These are phyloP conservation scores for Trichoderma erinaceum DNA, from an alignment of 495 filamentous ascomycete species.

Conservation along the genomic window DNA sequence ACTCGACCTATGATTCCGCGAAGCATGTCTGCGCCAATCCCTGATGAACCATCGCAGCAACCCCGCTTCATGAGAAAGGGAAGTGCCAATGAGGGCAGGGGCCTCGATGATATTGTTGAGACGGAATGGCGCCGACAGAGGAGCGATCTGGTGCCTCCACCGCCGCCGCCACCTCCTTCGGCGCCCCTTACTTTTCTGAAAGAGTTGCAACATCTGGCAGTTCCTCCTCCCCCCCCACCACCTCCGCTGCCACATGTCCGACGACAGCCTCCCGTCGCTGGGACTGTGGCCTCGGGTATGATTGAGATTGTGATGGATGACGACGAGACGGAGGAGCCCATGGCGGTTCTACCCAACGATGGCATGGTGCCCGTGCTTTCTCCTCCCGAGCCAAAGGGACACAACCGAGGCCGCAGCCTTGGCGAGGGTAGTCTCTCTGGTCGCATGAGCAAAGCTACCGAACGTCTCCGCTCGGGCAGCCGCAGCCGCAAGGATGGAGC, in stretches of 20 bases:
- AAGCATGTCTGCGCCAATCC: constrained; percentile 69
- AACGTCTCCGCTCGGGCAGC: constrained; percentile 62
- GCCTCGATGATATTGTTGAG: constrained; percentile 61
- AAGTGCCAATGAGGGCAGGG: constrained; percentile 32
- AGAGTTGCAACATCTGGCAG: constrained; percentile 78
- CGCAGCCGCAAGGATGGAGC: constrained; percentile 33
- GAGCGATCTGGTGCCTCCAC: constrained; percentile 44
- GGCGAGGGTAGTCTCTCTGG: constrained; percentile 40
- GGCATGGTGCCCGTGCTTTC: constrained; percentile 30
- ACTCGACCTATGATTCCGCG: constrained; percentile 49
- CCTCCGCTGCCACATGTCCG: constrained; percentile 43
- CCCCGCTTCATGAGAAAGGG: constrained; percentile 26
- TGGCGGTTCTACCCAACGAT: constrained; percentile 23
- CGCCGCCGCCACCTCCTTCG: constrained; percentile 34
- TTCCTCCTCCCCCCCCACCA: constrained; percentile 60
- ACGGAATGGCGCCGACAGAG: constrained; percentile 32
- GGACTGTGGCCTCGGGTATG: constrained; percentile 46
- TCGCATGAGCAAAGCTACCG: constrained; percentile 60
- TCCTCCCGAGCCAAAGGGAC: constrained; percentile 39
- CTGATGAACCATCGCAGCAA: constrained; percentile 39
- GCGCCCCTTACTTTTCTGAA: constrained; percentile 56
- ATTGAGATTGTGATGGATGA: constrained; percentile 74
- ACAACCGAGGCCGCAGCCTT: constrained; percentile 57
- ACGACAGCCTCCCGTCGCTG: constrained; percentile 26
- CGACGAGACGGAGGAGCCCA: constrained; percentile 35